Conservation (phyloP, 768 basidiomycete species). For the Sporobolomyces pararoseus region DNA sequence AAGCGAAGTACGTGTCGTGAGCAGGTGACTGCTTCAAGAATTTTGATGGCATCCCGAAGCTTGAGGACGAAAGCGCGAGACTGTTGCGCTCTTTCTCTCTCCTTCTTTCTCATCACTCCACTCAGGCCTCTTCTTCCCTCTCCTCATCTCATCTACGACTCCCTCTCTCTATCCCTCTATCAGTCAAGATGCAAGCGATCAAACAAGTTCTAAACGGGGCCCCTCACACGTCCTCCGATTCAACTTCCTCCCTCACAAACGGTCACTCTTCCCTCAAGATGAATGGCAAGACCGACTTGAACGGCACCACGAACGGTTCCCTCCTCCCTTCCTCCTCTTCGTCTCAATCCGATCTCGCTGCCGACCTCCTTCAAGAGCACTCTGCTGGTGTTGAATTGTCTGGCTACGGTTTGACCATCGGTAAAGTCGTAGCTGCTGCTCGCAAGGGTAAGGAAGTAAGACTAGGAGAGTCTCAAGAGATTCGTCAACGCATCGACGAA, state of each 20-base stretch:
- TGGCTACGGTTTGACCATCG: constrained; percentile 67
- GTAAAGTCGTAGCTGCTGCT: constrained; percentile 71
- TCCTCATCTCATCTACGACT: neutral
- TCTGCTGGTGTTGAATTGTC: constrained; percentile 60
- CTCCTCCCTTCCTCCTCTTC: neutral
- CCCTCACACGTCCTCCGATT: neutral
- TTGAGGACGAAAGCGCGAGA: too few relatives aligned
- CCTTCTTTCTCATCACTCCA: neutral
- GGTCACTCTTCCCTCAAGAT: neutral
- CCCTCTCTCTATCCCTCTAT: neutral
- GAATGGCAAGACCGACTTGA: neutral
- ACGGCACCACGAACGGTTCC: neutral
- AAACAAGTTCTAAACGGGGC: constrained; percentile 10
- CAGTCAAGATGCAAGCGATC: constrained; percentile 6
- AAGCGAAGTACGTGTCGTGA: too few relatives aligned
- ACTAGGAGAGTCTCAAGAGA: constrained; percentile 55
- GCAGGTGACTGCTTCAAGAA: too few relatives aligned
- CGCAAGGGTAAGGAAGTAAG: constrained; percentile 56
- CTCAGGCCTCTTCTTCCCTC: too few relatives aligned
- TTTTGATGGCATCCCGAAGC: too few relatives aligned
- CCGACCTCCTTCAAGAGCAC: neutral
- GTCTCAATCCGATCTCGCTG: constrained; percentile 4
- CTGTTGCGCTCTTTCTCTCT: neutral
- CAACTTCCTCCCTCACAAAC: neutral
- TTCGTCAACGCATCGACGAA: constrained; percentile 59